These are phyloP conservation scores for Malassezia vespertilionis DNA, from an alignment of 1,284 basidiomycete species.

Conservation along the genomic window DNA sequence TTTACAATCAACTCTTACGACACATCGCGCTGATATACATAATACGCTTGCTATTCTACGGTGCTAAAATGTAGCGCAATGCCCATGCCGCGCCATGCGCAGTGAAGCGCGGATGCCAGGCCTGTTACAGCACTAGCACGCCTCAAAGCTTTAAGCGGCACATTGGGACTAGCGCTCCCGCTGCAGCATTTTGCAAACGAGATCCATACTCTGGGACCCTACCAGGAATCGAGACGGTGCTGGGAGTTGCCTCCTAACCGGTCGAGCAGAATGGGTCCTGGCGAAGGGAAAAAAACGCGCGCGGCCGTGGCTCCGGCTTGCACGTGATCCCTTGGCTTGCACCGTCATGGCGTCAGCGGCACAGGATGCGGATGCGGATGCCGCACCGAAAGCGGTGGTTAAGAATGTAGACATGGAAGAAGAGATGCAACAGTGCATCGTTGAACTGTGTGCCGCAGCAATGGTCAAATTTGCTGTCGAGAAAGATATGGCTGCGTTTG, in stretches of 20 bases:
- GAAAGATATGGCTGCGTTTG: conserved; percentile 88
- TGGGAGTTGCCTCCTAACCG: conserved; percentile 6
- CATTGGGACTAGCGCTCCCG: no score
- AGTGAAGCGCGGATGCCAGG: neutral
- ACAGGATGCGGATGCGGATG: neutral
- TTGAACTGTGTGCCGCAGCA: conserved; percentile 73
- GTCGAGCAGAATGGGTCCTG: conserved; percentile 19
- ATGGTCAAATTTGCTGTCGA: conserved; percentile 85
- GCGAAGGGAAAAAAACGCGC: neutral
- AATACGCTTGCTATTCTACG: no score
- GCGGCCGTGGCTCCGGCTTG: neutral
- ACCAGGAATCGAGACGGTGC: conserved; percentile 20
- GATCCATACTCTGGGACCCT: conserved; percentile 16
- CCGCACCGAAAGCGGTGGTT: conserved; percentile 58
- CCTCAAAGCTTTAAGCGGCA: neutral
- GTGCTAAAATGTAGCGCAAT: conserved; percentile 3
- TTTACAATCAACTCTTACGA: no score
- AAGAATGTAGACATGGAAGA: conserved; percentile 96
- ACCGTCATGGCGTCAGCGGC: neutral
- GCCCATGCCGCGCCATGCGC: conserved; percentile 1
- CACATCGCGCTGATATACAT: no score
- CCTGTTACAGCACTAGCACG: conserved; percentile 19
- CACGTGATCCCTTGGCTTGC: conserved; percentile 4
- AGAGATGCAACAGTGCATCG: conserved; percentile 84
- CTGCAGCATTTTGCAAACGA: conserved; percentile 4